Conservation (phyloP, 352 stramenopile species). For the Globisporangium spinosum region DNA sequence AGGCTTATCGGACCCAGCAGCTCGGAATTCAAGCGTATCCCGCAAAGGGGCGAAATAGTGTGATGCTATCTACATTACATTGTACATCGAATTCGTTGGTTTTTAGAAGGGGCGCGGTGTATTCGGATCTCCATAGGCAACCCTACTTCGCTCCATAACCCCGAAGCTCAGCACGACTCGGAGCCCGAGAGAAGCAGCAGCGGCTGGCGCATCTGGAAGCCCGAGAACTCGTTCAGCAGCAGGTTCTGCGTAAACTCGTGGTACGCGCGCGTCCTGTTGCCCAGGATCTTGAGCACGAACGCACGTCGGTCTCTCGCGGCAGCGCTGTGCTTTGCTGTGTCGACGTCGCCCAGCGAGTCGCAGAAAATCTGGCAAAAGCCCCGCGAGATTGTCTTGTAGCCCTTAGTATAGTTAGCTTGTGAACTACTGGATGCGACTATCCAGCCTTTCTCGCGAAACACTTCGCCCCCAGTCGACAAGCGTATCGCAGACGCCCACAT, state of each 20-base stretch:
- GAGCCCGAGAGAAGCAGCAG: neutral
- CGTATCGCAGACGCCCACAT: constrained; percentile 9
- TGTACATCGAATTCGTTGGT: no score
- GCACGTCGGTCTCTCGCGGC: neutral
- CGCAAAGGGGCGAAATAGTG: no score
- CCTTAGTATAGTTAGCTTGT: neutral
- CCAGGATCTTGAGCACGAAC: constrained; percentile 9
- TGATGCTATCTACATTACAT: no score
- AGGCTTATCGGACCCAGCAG: no score
- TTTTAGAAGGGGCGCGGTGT: no score
- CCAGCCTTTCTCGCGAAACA: constrained; percentile 15
- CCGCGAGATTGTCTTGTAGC: neutral
- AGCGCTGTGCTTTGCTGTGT: neutral
- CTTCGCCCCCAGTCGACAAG: neutral
- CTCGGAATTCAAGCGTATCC: no score
- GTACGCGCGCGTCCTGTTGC: neutral
- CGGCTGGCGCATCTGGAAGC: neutral
- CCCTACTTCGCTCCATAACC: no score
- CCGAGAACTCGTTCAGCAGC: constrained; percentile 1
- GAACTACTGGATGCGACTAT: constrained; percentile 3
- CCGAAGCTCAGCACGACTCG: neutral
- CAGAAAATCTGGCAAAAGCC: constrained; percentile 7
- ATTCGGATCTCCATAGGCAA: no score
- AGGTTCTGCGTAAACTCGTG: constrained; percentile 1
- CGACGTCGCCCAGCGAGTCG: neutral